Percentiles rank a stretch among this genome's conserved stretches.
These are phyloP conservation scores for Tricholoma bakamatsutake DNA, from an alignment of 768 basidiomycete species.

Conservation along the genomic window DNA sequence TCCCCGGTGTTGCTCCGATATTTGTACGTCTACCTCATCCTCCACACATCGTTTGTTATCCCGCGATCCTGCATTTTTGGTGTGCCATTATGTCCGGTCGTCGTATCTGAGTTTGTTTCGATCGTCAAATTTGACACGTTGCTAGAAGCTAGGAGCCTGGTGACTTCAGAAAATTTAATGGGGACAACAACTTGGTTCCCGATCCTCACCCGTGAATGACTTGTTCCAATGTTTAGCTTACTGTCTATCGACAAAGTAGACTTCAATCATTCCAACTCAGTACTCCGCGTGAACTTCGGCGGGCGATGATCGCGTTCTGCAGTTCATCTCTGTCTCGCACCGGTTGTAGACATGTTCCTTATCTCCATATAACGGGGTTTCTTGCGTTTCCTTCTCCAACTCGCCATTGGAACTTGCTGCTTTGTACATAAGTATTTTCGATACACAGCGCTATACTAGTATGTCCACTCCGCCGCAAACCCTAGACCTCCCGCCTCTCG, in stretches of 20 bases:
- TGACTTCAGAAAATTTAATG: too few relatives aligned
- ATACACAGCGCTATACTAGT: background rate
- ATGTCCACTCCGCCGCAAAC: constrained; percentile 11
- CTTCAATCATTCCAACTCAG: constrained; percentile 1
- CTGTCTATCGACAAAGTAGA: background rate
- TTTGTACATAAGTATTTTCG: background rate
- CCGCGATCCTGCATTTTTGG: constrained; percentile 1
- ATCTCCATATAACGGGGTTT: constrained; percentile 12
- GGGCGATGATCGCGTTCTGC: constrained; percentile 12
- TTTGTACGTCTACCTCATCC: constrained; percentile 14
- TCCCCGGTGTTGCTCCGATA: constrained; percentile 12
- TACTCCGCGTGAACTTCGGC: constrained; percentile 8
- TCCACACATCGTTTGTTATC: constrained; percentile 5
- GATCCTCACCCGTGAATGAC: constrained; percentile 1
- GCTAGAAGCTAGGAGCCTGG: constrained; percentile 1
- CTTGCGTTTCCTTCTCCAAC: background rate
- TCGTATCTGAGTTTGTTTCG: background rate
- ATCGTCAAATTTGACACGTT: background rate
- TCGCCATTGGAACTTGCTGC: background rate
- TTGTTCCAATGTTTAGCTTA: background rate
- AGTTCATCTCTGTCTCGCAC: constrained; percentile 10
- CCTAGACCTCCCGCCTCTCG: constrained; percentile 28
- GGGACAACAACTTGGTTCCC: constrained; percentile 1
- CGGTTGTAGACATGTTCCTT: constrained; percentile 9
- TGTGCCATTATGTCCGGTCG: background rate